These are phyloP conservation scores for Clarireedia hainanense DNA, from an alignment of 2,329 filamentous ascomycete genomes.

Conservation along the genomic window DNA sequence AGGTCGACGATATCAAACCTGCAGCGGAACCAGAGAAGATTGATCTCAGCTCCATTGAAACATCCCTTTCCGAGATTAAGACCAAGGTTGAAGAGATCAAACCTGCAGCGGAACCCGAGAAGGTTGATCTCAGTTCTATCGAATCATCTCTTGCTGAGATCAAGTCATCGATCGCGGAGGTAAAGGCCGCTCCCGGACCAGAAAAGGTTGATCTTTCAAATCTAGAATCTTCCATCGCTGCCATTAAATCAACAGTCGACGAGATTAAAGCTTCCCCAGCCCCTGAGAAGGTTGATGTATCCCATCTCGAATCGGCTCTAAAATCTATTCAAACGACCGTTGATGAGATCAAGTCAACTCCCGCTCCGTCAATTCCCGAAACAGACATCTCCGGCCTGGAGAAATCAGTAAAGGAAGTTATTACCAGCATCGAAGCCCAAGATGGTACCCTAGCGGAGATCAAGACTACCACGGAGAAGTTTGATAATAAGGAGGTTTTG, in stretches of 20 bases:
- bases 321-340: slow-evolving; percentile 14
- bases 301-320: slow-evolving; percentile 11
- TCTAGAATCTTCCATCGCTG: slow-evolving; percentile 14
- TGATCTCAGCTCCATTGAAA: slow-evolving; percentile 9
- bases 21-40: slow-evolving; percentile 10
- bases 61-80: slow-evolving; percentile 1
- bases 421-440: slow-evolving; percentile 5
- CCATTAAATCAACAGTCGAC: slow-evolving; percentile 14
- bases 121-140: slow-evolving; percentile 13
- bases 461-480: slow-evolving; percentile 17
- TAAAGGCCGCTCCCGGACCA: slow-evolving; percentile 9
- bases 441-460: slow-evolving; percentile 16
- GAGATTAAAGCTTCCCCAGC: slow-evolving; percentile 8
- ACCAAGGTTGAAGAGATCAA: slow-evolving; percentile 1
- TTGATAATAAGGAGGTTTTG: slow-evolving; percentile 13
- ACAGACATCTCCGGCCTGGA: slow-evolving; percentile 15
- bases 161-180: slow-evolving; percentile 10
- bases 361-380: slow-evolving; percentile 8
- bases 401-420: slow-evolving; percentile 13
- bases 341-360: slow-evolving; percentile 11
- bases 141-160: slow-evolving; percentile 12
- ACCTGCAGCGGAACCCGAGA: neutral
- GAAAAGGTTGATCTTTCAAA: slow-evolving; percentile 12
- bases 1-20: neutral
- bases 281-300: slow-evolving; percentile 15